These are phyloP conservation scores for Tetratostichococcus sp. DNA, from an alignment of 139 green algal genomes.

Conservation along the genomic window DNA sequence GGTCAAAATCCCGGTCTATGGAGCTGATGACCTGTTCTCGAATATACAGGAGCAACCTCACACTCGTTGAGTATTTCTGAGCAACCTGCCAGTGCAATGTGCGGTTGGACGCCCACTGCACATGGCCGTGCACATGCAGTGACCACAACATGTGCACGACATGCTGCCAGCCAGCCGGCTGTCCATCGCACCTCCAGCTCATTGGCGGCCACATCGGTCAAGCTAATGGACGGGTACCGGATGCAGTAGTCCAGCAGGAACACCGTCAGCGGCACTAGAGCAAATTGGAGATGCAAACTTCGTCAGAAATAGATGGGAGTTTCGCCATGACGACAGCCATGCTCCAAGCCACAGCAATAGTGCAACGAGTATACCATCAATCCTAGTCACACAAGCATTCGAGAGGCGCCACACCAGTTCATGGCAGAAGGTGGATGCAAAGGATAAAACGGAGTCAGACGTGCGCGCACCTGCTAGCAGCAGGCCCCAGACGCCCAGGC, in stretches of 20 bases:
- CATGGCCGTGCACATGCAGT: no score
- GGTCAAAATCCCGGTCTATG: not conserved
- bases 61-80: no score
- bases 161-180: no score
- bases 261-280: slow-evolving; percentile 77
- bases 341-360: no score
- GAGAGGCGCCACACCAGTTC: not conserved
- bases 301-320: not conserved
- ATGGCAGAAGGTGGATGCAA: not conserved
- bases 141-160: no score
- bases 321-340: not conserved
- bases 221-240: slow-evolving; percentile 47
- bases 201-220: slow-evolving; percentile 57
- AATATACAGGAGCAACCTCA: no score
- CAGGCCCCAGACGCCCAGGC: slow-evolving; percentile 88
- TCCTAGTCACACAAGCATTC: no score
- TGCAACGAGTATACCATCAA: no score
- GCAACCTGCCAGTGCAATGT: no score
- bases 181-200: slow-evolving; percentile 49
- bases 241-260: slow-evolving; percentile 90
- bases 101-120: no score
- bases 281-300: not conserved
- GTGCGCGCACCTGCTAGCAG: slow-evolving; percentile 73
- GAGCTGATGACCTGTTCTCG: not conserved
- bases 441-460: no score